Base-by-base conservation (phyloP, 176 grass and related monocot species). In the Chloris gayana region DNA sequence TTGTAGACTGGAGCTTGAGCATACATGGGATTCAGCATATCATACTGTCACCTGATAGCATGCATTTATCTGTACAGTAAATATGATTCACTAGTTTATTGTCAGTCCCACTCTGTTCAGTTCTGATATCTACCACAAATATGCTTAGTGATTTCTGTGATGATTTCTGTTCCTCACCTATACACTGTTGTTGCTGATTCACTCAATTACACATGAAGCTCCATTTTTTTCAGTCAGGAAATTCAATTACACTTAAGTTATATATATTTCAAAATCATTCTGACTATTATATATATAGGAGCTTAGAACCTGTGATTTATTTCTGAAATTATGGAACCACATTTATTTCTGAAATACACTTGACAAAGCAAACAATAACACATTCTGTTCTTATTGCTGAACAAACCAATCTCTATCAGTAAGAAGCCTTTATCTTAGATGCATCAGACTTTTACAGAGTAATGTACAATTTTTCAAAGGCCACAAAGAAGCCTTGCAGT, bases 351-450 rank as follows among this genome's bases (percentile, higher is more conserved):
- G n/a, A n/a, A n/a, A n/a, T n/a, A n/a, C n/a, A n/a, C n/a, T n/a
- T n/a, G n/a, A n/a, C n/a, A n/a, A n/a, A n/a, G n/a, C n/a, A n/a
- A n/a, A n/a, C n/a, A n/a, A n/a, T n/a, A n/a, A n/a, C n/a, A n/a
- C n/a, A n/a, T n/a, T n/a, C n/a, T n/a, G n/a, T n/a, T n/a, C n/a
- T n/a, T n/a, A n/a, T n/a, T n/a, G n/a, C n/a, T n/a, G n/a, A n/a
- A n/a, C n/a, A n/a, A n/a, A n/a, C n/a, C n/a, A 88, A 76, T 30
- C 78, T 32, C 32, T 77, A 68, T 50, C 76, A 85, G 74, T 82
- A 80, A n/a, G 54, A 78, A 81, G 39, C 21, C 24, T 30, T 62
- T 51, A 6, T n/a, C n/a, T 4, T 51, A 63, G 70, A 64, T 56
- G 42, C 56, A 70, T 75, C 69, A 84, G 39, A 61, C 63, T 29